Evolutionary conservation across 768 basidiomycete genomes (phyloP).

Genomic region (Mycena chlorophos): DNA sequence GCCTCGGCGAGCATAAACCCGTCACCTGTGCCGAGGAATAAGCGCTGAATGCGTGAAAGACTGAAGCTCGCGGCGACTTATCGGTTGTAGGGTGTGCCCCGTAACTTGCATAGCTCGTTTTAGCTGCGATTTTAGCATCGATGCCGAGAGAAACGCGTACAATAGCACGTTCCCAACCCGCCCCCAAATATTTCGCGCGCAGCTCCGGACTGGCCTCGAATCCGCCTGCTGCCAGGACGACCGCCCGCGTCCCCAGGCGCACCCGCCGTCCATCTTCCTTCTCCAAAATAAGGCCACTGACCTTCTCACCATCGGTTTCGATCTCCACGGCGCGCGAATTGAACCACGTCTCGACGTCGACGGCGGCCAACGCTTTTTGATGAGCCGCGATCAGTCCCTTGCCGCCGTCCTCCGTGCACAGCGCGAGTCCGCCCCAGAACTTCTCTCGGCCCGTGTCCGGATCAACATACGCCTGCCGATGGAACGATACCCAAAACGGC

Average conservation of each 20-base stretch:
- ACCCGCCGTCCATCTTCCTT: slow-evolving; percentile 38
- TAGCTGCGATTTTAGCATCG: slow-evolving; percentile 33
- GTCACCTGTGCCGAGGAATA: slow-evolving; percentile 46
- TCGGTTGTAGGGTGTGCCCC: slow-evolving; percentile 70
- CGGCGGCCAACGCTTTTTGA: slow-evolving; percentile 45
- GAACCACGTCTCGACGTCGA: slow-evolving; percentile 60
- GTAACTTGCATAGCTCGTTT: slow-evolving; percentile 31
- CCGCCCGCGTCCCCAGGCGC: slow-evolving; percentile 41
- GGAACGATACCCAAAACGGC: slow-evolving; percentile 59
- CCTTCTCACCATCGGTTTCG: slow-evolving; percentile 36
- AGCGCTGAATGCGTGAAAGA: neutral
- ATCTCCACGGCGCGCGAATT: slow-evolving; percentile 47
- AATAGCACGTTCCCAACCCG: slow-evolving; percentile 57
- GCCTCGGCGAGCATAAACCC: slow-evolving; percentile 53
- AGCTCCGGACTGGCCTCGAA: slow-evolving; percentile 59
- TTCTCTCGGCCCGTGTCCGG: slow-evolving; percentile 60
- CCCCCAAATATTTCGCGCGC: slow-evolving; percentile 56
- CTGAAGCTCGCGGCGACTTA: slow-evolving; percentile 5
- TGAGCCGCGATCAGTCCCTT: slow-evolving; percentile 67
- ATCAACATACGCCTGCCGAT: slow-evolving; percentile 72
- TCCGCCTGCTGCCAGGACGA: slow-evolving; percentile 66
- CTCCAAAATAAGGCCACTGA: slow-evolving; percentile 49
- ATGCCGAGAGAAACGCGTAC: slow-evolving; percentile 29
- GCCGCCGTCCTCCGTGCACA: slow-evolving; percentile 63
- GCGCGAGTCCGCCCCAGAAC: slow-evolving; percentile 72